Evolutionary conservation across 1,139 yeast genomes (phyloP).

Genomic region (Candida sojae): DNA sequence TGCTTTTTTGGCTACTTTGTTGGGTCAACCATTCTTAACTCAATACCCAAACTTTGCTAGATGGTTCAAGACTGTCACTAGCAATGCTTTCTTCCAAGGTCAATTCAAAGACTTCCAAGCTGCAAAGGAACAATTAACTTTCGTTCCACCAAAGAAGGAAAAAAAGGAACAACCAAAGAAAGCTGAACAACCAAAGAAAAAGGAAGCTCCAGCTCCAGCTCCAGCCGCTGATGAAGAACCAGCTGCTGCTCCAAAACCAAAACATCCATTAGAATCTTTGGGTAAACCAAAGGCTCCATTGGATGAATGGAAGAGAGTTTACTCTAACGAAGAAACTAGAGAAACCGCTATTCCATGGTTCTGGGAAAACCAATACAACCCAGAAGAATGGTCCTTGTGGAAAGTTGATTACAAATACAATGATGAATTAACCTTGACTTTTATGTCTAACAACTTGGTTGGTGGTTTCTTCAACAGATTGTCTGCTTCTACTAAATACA

Average conservation of each 20-base stretch:
- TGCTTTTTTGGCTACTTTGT: conserved; percentile 66
- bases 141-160: conserved; percentile 79
- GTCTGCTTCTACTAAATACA: conserved; percentile 85
- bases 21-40: conserved; percentile 76
- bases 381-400: conserved; percentile 94
- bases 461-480: conserved; percentile 99
- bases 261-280: conserved; percentile 88
- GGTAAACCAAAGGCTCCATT: conserved; percentile 72
- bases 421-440: conserved; percentile 94
- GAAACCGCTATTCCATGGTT: conserved; percentile 94
- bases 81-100: conserved; percentile 53
- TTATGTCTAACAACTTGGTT: conserved; percentile 97
- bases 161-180: conserved; percentile 43
- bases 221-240: conserved; percentile 36
- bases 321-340: conserved; percentile 98
- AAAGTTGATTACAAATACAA: conserved; percentile 96
- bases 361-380: conserved; percentile 89
- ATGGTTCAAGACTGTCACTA: conserved; percentile 78
- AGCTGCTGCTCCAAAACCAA: conserved; percentile 61
- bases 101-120: conserved; percentile 48
- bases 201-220: conserved; percentile 43
- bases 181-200: conserved; percentile 16
- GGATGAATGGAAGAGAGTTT: conserved; percentile 96
- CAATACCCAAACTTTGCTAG: conserved; percentile 74
- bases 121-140: conserved; percentile 65